phyloP scores from a whole-genome alignment of 2,329 filamentous ascomycete species.

The Phaeomoniella chlamydospora region DNA sequence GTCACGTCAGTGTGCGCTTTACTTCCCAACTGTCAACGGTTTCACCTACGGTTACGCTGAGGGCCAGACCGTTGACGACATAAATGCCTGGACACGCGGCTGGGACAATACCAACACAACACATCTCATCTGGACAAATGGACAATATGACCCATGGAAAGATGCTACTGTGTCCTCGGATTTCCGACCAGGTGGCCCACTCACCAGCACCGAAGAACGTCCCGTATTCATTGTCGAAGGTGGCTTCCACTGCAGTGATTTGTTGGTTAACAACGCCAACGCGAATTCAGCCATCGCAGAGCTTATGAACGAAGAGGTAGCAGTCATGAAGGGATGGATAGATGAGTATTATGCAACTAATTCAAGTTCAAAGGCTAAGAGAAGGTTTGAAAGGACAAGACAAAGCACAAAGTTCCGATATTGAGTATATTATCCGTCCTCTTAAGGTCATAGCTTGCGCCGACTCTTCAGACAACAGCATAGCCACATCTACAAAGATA shows the following conservation, averaged over 20 bases:
- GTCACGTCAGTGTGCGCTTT: slow-evolving; percentile 39
- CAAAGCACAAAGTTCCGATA: background rate
- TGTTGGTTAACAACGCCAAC: slow-evolving; percentile 29
- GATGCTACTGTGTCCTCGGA: slow-evolving; percentile 27
- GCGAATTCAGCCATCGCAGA: slow-evolving; percentile 32
- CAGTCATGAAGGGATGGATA: slow-evolving; percentile 40
- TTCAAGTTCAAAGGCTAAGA: background rate
- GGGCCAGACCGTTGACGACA: slow-evolving; percentile 30
- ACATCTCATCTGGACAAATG: slow-evolving; percentile 44
- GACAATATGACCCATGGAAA: slow-evolving; percentile 42
- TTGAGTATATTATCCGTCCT: background rate
- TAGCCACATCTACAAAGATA: too few relatives aligned
- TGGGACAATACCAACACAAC: slow-evolving; percentile 38
- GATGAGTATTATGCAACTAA: slow-evolving; percentile 24
- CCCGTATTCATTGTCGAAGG: slow-evolving; percentile 40
- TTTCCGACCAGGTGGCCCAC: slow-evolving; percentile 39
- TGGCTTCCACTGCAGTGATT: slow-evolving; percentile 42
- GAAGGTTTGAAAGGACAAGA: background rate
- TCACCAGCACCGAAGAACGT: slow-evolving; percentile 28
- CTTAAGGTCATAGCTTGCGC: background rate
- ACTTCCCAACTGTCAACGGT: slow-evolving; percentile 37
- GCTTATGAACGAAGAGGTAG: slow-evolving; percentile 35
- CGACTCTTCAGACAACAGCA: too few relatives aligned
- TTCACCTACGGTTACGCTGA: slow-evolving; percentile 33
- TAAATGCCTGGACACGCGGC: slow-evolving; percentile 42